Base-by-base conservation (phyloP, 1,284 basidiomycete genomes). In the Tilletiaria anomala region DNA sequence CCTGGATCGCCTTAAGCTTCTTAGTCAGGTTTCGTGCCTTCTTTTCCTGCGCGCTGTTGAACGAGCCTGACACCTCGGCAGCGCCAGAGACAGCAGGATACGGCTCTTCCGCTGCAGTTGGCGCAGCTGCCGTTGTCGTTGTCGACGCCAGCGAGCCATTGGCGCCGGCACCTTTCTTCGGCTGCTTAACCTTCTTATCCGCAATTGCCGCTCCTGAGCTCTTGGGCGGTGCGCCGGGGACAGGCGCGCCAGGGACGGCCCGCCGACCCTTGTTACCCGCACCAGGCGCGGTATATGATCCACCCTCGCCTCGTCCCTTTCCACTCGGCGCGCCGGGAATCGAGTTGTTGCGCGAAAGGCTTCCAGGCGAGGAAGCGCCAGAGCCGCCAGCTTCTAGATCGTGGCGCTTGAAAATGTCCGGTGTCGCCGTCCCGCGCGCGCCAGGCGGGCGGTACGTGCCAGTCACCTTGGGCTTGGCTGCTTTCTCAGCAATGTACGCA, bases 1-100 rank as follows among this genome's bases (percentile, higher is more conserved):
- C 88, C 24, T 91, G 85, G 54, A 93, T 93, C 11, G 86, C 88
- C 69, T 91, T 51, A 44, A 85, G 83, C 79, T 93, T 91, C 75
- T 94, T 94, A 63, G 77, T 86, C 64, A 94, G 60, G 67, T 91
- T 93, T 53, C 89, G 73, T 65, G 68, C 51, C 54, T 69, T 70
- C 53, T 71, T 71, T 39, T 71, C 70, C 16, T 51, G 22, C 6
- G 50, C 53, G 2, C 51, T 53, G 8, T 52, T 58, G 26, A 29
- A 29, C n/a, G 37, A 44, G 4, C 55, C 55, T 3, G 51, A 53
- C 8, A 61, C 58, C 36, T 63, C 59, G 2, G 50, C 51, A 3
- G 51, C 48, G 26, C 54, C 55, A 22, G 49, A 46, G 36, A 41
- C 37, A 23, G 26, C 16, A 22, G 20, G 26, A 15, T 19, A 33